Percentiles rank a stretch among this genome's conserved stretches.
Conservation (phyloP, 441 rosid species). For the Capsella rubella region DNA sequence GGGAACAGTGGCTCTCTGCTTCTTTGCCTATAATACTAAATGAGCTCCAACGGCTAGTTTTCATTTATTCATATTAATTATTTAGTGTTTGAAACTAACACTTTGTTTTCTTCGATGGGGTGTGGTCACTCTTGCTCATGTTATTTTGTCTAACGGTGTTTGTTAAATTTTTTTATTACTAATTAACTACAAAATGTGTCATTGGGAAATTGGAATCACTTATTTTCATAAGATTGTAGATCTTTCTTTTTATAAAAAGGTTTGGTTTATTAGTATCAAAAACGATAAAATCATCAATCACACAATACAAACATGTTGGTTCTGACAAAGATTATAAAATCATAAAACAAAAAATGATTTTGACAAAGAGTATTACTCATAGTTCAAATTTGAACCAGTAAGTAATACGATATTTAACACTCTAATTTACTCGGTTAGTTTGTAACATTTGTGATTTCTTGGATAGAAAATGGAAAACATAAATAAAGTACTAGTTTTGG, state of each 20-base stretch:
- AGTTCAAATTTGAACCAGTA: conserved; percentile 10
- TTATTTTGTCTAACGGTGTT: conserved; percentile 7
- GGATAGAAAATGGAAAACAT: not conserved
- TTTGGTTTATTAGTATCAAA: not conserved
- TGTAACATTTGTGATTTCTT: not conserved
- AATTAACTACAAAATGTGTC: not conserved
- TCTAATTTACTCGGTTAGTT: not conserved
- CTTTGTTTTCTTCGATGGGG: conserved; percentile 17
- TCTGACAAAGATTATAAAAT: conserved; percentile 1
- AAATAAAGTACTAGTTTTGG: not conserved
- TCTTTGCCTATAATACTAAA: conserved; percentile 8
- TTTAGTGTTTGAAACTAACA: conserved; percentile 5
- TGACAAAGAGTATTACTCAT: not conserved
- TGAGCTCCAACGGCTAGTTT: conserved; percentile 61
- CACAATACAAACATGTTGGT: not conserved
- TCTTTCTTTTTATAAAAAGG: not conserved
- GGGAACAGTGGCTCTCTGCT: conserved; percentile 42
- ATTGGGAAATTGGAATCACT: not conserved
- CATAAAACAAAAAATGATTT: not conserved
- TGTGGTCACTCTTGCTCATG: conserved; percentile 13
- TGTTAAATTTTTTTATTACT: not conserved
- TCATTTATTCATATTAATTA: conserved; percentile 6
- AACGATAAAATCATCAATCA: conserved; percentile 7
- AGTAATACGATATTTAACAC: not conserved
- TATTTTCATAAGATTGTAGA: not conserved